phyloP scores from a whole-genome alignment of 2,329 filamentous ascomycete species.

The Cordyceps javanica region DNA sequence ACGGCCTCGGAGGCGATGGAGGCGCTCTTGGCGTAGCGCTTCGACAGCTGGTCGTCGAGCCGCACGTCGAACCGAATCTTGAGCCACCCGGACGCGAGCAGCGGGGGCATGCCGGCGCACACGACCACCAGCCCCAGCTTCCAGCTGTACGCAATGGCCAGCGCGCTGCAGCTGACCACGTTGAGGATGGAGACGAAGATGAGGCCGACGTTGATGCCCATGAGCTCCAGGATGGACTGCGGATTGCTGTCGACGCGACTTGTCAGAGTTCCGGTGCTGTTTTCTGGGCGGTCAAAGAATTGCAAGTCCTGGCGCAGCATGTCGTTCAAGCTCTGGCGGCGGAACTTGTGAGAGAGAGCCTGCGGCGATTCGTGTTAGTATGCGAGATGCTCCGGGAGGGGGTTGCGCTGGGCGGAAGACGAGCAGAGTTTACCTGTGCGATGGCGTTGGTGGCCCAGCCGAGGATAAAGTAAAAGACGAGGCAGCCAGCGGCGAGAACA shows the following conservation, averaged over 20 bases:
- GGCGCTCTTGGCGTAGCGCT: conserved; percentile 33
- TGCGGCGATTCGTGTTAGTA: not conserved
- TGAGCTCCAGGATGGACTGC: conserved; percentile 39
- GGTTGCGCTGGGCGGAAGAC: not conserved
- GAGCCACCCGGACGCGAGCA: conserved; percentile 34
- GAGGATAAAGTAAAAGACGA: conserved; percentile 37
- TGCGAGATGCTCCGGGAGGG: not conserved
- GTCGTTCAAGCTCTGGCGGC: conserved; percentile 23
- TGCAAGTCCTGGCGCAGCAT: conserved; percentile 35
- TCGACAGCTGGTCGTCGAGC: conserved; percentile 30
- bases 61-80: conserved; percentile 38
- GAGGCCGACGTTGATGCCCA: conserved; percentile 36
- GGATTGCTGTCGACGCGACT: conserved; percentile 26
- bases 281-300: conserved; percentile 29
- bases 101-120: conserved; percentile 34
- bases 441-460: conserved; percentile 31
- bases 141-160: conserved; percentile 37
- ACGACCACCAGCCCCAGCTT: conserved; percentile 38
- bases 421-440: conserved; percentile 20
- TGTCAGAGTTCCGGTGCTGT: conserved; percentile 28
- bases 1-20: conserved; percentile 41
- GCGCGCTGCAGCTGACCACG: conserved; percentile 30
- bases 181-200: conserved; percentile 36
- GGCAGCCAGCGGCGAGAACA: conserved; percentile 38
- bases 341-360: conserved; percentile 21